These are phyloP conservation scores for Paramecium tetraurelia DNA, from an alignment of 73 alveolate genomes.

Conservation along the genomic window DNA sequence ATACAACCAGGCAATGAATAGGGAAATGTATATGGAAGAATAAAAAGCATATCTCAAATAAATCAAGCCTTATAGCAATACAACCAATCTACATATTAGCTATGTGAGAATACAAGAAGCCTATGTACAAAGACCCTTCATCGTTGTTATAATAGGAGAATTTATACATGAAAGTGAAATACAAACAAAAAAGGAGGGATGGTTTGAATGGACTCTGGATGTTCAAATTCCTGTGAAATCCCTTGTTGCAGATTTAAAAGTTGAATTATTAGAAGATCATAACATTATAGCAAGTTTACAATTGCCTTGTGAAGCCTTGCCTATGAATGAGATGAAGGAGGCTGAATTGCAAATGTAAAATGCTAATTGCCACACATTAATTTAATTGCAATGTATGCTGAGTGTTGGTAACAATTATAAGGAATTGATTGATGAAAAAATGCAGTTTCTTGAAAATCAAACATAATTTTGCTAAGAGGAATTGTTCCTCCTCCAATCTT, in stretches of 20 bases:
- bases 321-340: not conserved
- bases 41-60: not conserved
- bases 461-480: not conserved
- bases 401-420: not conserved
- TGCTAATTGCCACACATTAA: not conserved
- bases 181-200: not conserved
- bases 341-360: not conserved
- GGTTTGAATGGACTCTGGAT: constrained; percentile 4
- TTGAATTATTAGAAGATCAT: not conserved
- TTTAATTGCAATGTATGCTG: not conserved
- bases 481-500: not conserved
- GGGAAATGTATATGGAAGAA: not conserved
- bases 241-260: not conserved
- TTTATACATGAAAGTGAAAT: not conserved
- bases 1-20: not conserved
- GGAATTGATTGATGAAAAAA: not conserved
- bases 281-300: not conserved
- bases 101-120: not conserved
- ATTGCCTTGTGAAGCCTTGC: constrained; percentile 2
- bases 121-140: not conserved
- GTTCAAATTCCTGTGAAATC: not conserved
- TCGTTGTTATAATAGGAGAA: not conserved
- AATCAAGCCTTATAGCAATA: not conserved
- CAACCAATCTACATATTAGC: not conserved
- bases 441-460: not conserved